These are phyloP conservation scores for Phoma sp. DNA, from an alignment of 2,329 filamentous ascomycete genomes.

Conservation along the genomic window DNA sequence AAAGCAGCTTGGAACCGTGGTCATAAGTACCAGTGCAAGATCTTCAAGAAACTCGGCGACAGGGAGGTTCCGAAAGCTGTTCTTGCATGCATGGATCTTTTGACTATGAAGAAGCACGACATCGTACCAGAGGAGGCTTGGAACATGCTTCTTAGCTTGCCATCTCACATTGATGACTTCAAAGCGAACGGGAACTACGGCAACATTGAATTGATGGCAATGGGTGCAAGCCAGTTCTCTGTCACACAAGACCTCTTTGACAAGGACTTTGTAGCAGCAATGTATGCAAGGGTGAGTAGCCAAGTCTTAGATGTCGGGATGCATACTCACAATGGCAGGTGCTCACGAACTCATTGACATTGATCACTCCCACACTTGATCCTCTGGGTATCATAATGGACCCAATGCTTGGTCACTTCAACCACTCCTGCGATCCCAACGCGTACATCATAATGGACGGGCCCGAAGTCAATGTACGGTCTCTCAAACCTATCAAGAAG, in stretches of 20 bases:
- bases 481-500: slow-evolving; percentile 60
- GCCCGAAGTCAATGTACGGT: slow-evolving; percentile 58
- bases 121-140: slow-evolving; percentile 51
- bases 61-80: slow-evolving; percentile 62
- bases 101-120: slow-evolving; percentile 54
- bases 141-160: slow-evolving; percentile 53
- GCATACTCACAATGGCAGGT: slow-evolving; percentile 46
- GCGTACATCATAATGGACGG: slow-evolving; percentile 65
- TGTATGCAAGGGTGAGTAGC: slow-evolving; percentile 55
- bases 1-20: slow-evolving; percentile 64
- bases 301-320: neutral
- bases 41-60: slow-evolving; percentile 54
- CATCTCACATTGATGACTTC: slow-evolving; percentile 60
- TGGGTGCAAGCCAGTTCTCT: slow-evolving; percentile 63
- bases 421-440: slow-evolving; percentile 70
- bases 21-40: slow-evolving; percentile 67
- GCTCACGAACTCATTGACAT: slow-evolving; percentile 65
- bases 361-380: slow-evolving; percentile 64
- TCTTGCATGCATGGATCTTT: slow-evolving; percentile 62
- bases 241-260: slow-evolving; percentile 49
- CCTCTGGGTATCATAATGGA: slow-evolving; percentile 67
- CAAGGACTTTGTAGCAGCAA: slow-evolving; percentile 52
- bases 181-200: slow-evolving; percentile 50
- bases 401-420: slow-evolving; percentile 61
- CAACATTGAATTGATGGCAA: slow-evolving; percentile 61